Percentiles rank a stretch among this genome's conserved stretches.
phyloP scores from a whole-genome alignment of 805 yeast genomes.

The Cyberlindnera americana region DNA sequence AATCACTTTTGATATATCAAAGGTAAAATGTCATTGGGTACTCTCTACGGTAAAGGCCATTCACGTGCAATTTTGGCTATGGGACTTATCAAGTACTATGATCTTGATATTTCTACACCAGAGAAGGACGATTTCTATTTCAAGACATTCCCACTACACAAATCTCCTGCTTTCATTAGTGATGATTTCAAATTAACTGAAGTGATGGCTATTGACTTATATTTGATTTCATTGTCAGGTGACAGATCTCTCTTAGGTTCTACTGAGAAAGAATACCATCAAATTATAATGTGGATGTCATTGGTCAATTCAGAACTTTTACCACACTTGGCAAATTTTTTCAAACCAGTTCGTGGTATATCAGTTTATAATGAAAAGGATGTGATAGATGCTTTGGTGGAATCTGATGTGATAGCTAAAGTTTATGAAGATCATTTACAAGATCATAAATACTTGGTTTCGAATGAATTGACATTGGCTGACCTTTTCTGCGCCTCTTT shows the following conservation, averaged over 20 bases:
- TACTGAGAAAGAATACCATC: slow-evolving; percentile 53
- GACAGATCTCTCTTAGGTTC: slow-evolving; percentile 54
- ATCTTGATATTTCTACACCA: slow-evolving; percentile 51
- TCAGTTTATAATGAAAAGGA: background rate
- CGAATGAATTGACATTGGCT: slow-evolving; percentile 61
- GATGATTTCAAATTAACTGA: slow-evolving; percentile 15
- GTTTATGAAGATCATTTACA: slow-evolving; percentile 53
- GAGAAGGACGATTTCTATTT: slow-evolving; percentile 37
- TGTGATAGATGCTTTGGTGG: background rate
- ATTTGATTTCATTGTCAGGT: slow-evolving; percentile 23
- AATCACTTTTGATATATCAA: no score
- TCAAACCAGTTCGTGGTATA: slow-evolving; percentile 51
- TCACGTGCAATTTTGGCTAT: slow-evolving; percentile 37
- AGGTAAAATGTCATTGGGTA: slow-evolving; percentile 67
- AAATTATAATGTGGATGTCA: slow-evolving; percentile 70
- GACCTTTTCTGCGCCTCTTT: slow-evolving; percentile 53
- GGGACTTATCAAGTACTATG: slow-evolving; percentile 53
- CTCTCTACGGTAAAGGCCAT: slow-evolving; percentile 45
- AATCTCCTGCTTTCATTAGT: slow-evolving; percentile 59
- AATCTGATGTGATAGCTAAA: slow-evolving; percentile 38
- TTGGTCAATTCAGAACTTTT: slow-evolving; percentile 65
- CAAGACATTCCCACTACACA: slow-evolving; percentile 56
- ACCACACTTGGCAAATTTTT: slow-evolving; percentile 41
- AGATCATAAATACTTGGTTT: slow-evolving; percentile 61
- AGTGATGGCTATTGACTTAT: slow-evolving; percentile 24